Evolutionary conservation across 352 stramenopile species (phyloP).

Genomic region (Globisporangium camurandrum): DNA sequence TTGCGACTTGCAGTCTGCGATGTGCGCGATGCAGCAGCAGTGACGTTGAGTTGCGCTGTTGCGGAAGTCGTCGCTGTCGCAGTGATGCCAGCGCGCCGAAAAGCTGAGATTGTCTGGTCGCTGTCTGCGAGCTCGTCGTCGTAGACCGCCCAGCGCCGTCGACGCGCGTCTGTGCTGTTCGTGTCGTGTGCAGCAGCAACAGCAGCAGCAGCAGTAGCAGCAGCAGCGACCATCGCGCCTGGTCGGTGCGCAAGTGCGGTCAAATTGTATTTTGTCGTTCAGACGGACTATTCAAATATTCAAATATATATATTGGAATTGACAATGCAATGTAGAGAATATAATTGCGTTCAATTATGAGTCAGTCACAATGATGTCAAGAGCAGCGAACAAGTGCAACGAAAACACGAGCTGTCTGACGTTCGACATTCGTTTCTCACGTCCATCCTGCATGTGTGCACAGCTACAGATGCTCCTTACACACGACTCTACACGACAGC

Average conservation of each 20-base stretch:
- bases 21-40: background rate
- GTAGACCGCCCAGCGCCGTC: constrained; percentile 33
- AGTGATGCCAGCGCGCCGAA: constrained; percentile 8
- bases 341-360: no score
- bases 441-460: background rate
- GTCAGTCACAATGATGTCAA: background rate
- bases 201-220: no score
- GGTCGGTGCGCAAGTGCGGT: background rate
- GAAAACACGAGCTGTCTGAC: background rate
- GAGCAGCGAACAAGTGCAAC: background rate
- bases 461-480: background rate
- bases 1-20: constrained; percentile 1
- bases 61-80: background rate
- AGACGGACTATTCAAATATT: background rate
- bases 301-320: background rate
- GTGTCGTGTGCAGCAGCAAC: background rate
- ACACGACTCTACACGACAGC: background rate
- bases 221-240: background rate
- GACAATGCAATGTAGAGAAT: no score
- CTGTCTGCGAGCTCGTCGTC: constrained; percentile 56
- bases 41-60: background rate
- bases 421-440: background rate
- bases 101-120: constrained; percentile 50
- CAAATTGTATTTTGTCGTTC: background rate
- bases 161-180: constrained; percentile 3